These are phyloP conservation scores for Chloroidium sp. DNA, from an alignment of 163 green algal species.

Conservation along the genomic window DNA sequence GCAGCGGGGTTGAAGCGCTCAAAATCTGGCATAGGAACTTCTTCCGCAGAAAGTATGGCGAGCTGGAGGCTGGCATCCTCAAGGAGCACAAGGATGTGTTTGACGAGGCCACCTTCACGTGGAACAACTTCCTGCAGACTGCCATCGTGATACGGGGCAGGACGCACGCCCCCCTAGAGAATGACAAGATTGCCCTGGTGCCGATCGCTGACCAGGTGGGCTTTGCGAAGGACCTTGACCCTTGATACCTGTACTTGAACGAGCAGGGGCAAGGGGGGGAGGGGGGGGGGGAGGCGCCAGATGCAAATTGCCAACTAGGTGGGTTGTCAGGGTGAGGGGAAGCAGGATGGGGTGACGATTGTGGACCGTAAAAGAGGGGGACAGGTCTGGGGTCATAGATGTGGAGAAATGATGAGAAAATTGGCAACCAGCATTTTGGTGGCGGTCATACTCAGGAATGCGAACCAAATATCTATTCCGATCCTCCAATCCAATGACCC, in stretches of 20 bases:
- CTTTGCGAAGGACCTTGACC: neutral
- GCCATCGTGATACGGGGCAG: constrained; percentile 52
- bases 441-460: too few species aligned
- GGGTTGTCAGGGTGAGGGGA: neutral
- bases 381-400: neutral
- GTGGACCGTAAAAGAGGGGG: neutral
- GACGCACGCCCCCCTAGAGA: constrained; percentile 56
- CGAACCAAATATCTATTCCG: too few species aligned
- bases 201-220: constrained; percentile 58
- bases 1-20: neutral
- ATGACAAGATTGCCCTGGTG: constrained; percentile 52
- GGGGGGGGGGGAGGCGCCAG: neutral
- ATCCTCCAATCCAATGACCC: too few species aligned
- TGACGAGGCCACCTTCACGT: constrained; percentile 10
- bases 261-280: neutral
- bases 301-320: neutral
- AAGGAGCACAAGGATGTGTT: neutral
- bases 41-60: neutral
- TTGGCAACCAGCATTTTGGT: too few species aligned
- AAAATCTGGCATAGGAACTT: neutral
- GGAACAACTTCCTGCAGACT: constrained; percentile 59
- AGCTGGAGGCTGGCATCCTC: neutral
- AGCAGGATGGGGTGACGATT: neutral
- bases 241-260: neutral
- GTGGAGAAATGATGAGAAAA: too few species aligned